Base-by-base conservation (phyloP, 1,139 yeast genomes). In the Magnusiomyces sp. region DNA sequence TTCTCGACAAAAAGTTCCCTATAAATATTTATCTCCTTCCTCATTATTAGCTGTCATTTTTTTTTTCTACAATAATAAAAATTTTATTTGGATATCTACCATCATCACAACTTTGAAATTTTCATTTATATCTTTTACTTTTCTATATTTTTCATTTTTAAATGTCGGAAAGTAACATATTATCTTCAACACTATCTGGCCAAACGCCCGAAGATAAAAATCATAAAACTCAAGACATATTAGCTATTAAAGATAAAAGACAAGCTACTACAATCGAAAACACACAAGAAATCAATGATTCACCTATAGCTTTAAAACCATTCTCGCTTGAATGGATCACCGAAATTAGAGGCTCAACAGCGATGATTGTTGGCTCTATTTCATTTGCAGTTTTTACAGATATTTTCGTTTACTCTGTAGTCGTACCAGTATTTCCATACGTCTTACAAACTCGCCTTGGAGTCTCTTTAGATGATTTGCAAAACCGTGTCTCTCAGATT, bases 401-500 rank as follows among this genome's bases (percentile, higher is more conserved):
- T 49, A 55, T 62, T 2, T 65, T 66, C 46, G 55, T 66, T 29
- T 66, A 67, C 51, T 59, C 66, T 27, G 53, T 65, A 19, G 57
- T 68, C 33, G 61, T 67, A 5, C 71, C 71, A 1, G 64, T 68
- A 4, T 55, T 66, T 7, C 71, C 71, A 7, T 67, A 58, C 53
- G 67, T 67, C 10, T 59, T 68, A 27, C 56, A 51, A 17, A 23
- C 50, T 4, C 60, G 63, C 6, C 57, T 67, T 58, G 63, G 62
- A 10, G 58, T 66, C 2, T 34, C 59, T 2, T 55, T 53, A 23
- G 56, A 53, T n/a, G 45, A 52, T 5, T 60, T 67, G n/a, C 70
- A 68, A 51, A 45, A 43, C n/a, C 53, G 57, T 49, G 60, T 63
- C 4, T 62, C 70, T 10, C 48, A 61, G 31, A 56, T 66, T 1